Evolutionary conservation across 495 filamentous ascomycete species (phyloP).

Genomic region (Trichoderma erinaceum): DNA sequence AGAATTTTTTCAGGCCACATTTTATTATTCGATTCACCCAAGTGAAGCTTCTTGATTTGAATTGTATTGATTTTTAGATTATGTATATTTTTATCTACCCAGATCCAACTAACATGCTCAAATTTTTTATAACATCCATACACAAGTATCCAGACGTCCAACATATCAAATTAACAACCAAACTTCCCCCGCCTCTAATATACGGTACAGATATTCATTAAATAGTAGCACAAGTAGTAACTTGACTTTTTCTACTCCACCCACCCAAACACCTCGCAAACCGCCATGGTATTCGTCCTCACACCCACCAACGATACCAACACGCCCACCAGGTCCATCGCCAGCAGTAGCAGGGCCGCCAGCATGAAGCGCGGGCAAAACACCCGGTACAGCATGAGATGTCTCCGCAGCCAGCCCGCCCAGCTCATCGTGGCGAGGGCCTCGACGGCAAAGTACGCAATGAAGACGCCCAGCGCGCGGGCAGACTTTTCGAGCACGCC

Average conservation of each 20-base stretch:
- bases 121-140: neutral
- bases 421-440: slow-evolving; percentile 79
- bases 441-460: slow-evolving; percentile 75
- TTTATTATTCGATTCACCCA: neutral
- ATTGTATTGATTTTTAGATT: neutral
- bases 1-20: neutral
- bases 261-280: slow-evolving; percentile 88
- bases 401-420: slow-evolving; percentile 77
- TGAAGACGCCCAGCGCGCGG: slow-evolving; percentile 62
- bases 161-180: neutral
- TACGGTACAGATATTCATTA: neutral
- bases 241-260: slow-evolving; percentile 26
- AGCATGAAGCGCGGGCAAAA: slow-evolving; percentile 89
- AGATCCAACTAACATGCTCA: no score
- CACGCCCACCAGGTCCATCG: slow-evolving; percentile 70
- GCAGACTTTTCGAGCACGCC: slow-evolving; percentile 62
- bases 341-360: slow-evolving; percentile 61
- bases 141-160: neutral
- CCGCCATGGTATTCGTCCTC: slow-evolving; percentile 64
- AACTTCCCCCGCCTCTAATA: neutral
- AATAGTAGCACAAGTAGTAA: neutral
- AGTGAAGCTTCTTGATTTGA: neutral
- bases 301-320: slow-evolving; percentile 63
- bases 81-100: no score
- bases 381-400: slow-evolving; percentile 96